These are phyloP conservation scores for Apium graveolens DNA, from an alignment of 129 eudicot genomes.

Conservation along the genomic window DNA sequence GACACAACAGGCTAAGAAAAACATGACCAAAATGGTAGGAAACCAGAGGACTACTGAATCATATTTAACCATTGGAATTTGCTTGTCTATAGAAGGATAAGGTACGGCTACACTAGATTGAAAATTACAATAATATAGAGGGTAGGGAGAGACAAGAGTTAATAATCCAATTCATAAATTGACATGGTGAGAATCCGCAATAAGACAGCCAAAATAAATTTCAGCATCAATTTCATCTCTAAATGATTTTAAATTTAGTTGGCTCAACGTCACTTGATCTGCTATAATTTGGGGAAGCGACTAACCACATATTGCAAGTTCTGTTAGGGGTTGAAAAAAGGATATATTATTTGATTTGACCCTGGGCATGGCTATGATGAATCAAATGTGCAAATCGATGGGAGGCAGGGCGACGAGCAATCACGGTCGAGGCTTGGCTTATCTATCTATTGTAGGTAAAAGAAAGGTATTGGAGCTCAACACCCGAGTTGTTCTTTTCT, in stretches of 20 bases:
- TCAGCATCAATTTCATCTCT: no score
- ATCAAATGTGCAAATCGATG: not conserved
- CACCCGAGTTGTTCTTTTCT: not conserved
- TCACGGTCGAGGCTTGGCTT: no score
- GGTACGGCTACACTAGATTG: not conserved
- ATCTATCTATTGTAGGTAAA: no score
- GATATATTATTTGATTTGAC: not conserved
- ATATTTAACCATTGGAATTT: not conserved
- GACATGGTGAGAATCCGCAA: not conserved
- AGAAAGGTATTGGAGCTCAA: not conserved
- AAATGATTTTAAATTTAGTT: no score
- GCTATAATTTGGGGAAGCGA: not conserved
- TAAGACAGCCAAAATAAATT: not conserved
- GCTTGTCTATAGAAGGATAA: not conserved
- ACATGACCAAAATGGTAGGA: no score
- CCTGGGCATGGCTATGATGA: not conserved
- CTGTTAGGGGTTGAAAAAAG: not conserved
- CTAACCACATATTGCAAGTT: not conserved
- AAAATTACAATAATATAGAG: not conserved
- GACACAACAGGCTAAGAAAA: not conserved
- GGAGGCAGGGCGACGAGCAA: no score
- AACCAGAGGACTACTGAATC: not conserved
- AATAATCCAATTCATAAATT: not conserved
- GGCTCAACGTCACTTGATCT: not conserved
- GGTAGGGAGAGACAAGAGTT: not conserved